phyloP scores from a whole-genome alignment of 1,284 basidiomycete species.

The Ceratobasidium sp. region DNA sequence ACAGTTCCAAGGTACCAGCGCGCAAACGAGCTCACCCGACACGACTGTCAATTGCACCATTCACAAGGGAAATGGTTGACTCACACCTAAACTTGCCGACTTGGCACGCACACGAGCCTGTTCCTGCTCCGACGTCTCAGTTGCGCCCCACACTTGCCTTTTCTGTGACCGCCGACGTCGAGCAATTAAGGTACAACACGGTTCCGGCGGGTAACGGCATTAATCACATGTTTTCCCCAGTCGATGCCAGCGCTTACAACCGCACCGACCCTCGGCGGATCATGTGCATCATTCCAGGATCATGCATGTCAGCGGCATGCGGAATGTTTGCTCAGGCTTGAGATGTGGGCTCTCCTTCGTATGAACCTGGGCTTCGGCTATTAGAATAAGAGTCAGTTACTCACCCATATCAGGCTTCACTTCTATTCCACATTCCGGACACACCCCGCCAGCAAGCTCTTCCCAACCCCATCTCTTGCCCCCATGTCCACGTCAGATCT shows the following conservation, averaged over 20 bases:
- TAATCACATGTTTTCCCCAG: slow-evolving; percentile 27
- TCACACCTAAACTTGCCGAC: not conserved
- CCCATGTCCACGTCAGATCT: slow-evolving; percentile 42
- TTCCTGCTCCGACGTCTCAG: slow-evolving; percentile 17
- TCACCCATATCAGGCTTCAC: slow-evolving; percentile 17
- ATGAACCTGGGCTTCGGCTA: slow-evolving; percentile 26
- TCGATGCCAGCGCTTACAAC: slow-evolving; percentile 7
- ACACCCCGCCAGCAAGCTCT: not conserved
- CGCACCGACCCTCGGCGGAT: slow-evolving; percentile 30
- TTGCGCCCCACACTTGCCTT: slow-evolving; percentile 7
- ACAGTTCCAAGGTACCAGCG: not conserved
- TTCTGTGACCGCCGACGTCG: slow-evolving; percentile 9
- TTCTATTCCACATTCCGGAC: slow-evolving; percentile 4
- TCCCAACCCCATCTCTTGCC: not conserved
- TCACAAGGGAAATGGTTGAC: not conserved
- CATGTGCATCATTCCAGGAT: slow-evolving; percentile 30
- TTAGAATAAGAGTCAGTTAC: slow-evolving; percentile 13
- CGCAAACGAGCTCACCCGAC: slow-evolving; percentile 20
- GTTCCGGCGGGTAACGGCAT: not conserved
- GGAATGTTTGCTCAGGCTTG: slow-evolving; percentile 17
- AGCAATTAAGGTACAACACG: not conserved
- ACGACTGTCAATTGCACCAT: not conserved
- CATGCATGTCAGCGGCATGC: slow-evolving; percentile 5
- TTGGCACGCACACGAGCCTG: not conserved
- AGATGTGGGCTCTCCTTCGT: slow-evolving; percentile 14